phyloP scores from a whole-genome alignment of 176 grass and related monocot genomes.

The Raddia distichophylla region DNA sequence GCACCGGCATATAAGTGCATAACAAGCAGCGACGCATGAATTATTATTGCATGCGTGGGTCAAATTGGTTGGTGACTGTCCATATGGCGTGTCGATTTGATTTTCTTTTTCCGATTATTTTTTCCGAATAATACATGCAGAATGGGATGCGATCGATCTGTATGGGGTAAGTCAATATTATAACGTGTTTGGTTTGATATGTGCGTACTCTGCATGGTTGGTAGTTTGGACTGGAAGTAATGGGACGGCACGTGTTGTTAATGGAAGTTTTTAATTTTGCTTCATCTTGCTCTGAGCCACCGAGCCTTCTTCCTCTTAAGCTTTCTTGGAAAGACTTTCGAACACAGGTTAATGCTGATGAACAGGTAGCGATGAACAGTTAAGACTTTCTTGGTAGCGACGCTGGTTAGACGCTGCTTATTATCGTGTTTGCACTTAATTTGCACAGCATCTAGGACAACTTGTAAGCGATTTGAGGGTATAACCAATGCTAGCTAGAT shows the following conservation, averaged over 20 bases:
- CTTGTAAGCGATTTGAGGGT: too few species aligned
- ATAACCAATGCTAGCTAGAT: too few species aligned
- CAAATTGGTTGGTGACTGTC: too few species aligned
- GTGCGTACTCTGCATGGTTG: neutral
- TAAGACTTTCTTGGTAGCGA: too few species aligned
- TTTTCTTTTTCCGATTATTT: neutral
- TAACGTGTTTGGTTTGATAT: neutral
- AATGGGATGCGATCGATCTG: neutral
- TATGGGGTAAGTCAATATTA: neutral
- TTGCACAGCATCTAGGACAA: too few species aligned
- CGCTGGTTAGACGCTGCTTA: too few species aligned
- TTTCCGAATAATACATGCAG: neutral
- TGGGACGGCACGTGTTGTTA: constrained; percentile 1
- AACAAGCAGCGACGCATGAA: neutral
- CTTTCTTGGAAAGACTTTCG: neutral
- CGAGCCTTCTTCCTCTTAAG: neutral
- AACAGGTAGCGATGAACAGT: too few species aligned
- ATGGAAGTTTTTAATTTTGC: too few species aligned
- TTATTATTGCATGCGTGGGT: too few species aligned
- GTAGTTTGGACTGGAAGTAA: neutral
- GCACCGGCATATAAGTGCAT: neutral
- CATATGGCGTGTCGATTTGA: neutral
- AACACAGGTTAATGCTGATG: neutral
- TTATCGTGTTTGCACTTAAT: too few species aligned
- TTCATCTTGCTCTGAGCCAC: neutral